Conservation (phyloP, 139 green algal genomes). For the Chlamydomonas schloesseri region DNA sequence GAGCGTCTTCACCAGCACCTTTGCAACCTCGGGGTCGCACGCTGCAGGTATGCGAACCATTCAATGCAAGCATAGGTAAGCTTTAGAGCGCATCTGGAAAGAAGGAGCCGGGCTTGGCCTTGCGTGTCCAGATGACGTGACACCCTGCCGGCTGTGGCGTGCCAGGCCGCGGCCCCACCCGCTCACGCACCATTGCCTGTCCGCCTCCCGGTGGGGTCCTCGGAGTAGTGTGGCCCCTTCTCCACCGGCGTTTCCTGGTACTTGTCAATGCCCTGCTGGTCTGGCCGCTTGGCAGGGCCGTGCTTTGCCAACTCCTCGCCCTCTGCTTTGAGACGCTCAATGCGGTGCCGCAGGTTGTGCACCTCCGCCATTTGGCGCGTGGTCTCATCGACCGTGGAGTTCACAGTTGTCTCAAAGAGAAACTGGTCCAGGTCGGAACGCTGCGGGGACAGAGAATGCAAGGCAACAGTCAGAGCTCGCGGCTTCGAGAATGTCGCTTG, state of each 20-base stretch:
- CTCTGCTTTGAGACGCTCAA: constrained; percentile 81
- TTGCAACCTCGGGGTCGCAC: constrained; percentile 66
- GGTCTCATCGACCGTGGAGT: constrained; percentile 63
- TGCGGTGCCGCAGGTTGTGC: constrained; percentile 81
- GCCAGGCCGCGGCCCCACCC: too few species aligned
- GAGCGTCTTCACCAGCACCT: constrained; percentile 73
- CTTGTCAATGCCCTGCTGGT: constrained; percentile 87
- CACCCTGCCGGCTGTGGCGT: too few species aligned
- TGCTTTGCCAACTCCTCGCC: constrained; percentile 85
- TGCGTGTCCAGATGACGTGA: too few species aligned
- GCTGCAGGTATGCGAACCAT: constrained; percentile 57
- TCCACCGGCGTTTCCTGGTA: constrained; percentile 70
- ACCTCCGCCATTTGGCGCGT: constrained; percentile 64
- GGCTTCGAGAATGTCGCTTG: constrained; percentile 4
- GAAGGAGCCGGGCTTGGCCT: too few species aligned
- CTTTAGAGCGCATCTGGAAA: too few species aligned
- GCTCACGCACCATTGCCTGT: constrained; percentile 74
- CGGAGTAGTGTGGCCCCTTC: constrained; percentile 72
- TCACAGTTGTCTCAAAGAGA: constrained; percentile 76
- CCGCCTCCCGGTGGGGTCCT: constrained; percentile 82
- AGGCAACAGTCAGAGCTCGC: too few species aligned
- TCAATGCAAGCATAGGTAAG: too few species aligned
- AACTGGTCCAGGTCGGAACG: constrained; percentile 84
- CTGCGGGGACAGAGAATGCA: constrained; percentile 44
- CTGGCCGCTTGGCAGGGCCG: constrained; percentile 76